A percentile compares a stretch with the other conserved stretches of the same genome.
These are phyloP conservation scores for Danielia reshetovae DNA, from an alignment of 805 yeast genomes.

Conservation along the genomic window DNA sequence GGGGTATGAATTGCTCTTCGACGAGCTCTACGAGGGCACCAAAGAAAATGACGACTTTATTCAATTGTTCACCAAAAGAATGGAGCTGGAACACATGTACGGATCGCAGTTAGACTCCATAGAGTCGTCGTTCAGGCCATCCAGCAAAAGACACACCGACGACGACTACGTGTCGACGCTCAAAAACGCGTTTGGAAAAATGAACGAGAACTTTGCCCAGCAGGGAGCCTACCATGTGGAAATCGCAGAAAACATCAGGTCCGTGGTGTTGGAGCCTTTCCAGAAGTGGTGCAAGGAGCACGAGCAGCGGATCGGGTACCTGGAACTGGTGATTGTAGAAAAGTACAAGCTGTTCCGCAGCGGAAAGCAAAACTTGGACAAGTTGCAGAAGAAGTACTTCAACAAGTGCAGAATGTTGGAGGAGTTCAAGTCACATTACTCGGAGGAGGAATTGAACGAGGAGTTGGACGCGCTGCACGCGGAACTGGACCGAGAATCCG, in stretches of 20 bases:
- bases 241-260: conserved; percentile 58
- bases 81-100: conserved; percentile 66
- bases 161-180: conserved; percentile 64
- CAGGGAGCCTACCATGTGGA: conserved; percentile 59
- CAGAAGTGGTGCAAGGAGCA: conserved; percentile 73
- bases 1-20: conserved; percentile 50
- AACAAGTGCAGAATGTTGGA: conserved; percentile 74
- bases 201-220: conserved; percentile 48
- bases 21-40: conserved; percentile 56
- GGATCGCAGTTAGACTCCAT: conserved; percentile 52
- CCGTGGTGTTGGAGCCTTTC: conserved; percentile 66
- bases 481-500: background rate
- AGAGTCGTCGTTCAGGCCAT: conserved; percentile 37
- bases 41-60: conserved; percentile 68
- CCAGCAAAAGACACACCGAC: conserved; percentile 36
- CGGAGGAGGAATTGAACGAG: conserved; percentile 41
- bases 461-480: background rate
- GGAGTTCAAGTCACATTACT: conserved; percentile 49
- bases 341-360: conserved; percentile 52
- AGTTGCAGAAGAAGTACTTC: conserved; percentile 65
- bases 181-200: conserved; percentile 57
- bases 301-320: conserved; percentile 57
- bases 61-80: conserved; percentile 59
- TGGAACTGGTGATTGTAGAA: conserved; percentile 49
- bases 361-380: conserved; percentile 45